A percentile compares a stretch with the other conserved stretches of the same genome.
phyloP scores from a whole-genome alignment of 495 filamentous ascomycete genomes.

The Penicillium daleae region DNA sequence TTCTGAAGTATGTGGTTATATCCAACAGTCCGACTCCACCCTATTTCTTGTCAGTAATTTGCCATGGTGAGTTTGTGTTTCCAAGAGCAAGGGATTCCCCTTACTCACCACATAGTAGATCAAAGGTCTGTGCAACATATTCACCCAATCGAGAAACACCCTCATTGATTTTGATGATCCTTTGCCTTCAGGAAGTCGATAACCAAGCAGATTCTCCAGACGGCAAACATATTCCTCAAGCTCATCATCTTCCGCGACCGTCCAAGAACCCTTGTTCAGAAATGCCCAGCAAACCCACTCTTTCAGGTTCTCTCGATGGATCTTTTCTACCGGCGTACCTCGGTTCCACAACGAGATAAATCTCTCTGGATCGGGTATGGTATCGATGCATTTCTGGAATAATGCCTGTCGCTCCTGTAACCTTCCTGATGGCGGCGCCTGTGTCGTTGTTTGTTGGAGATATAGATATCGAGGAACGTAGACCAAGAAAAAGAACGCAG shows the following conservation, averaged over 20 bases:
- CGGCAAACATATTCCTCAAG: not conserved
- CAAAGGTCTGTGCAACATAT: not conserved
- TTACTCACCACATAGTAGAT: not conserved
- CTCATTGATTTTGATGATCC: not conserved
- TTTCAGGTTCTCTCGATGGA: not conserved
- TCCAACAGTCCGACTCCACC: not conserved
- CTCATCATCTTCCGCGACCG: not conserved
- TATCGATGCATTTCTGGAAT: not conserved
- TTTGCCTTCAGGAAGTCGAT: not conserved
- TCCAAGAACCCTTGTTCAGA: not conserved
- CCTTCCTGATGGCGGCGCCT: not conserved
- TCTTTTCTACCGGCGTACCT: not conserved
- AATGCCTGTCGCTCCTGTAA: not conserved
- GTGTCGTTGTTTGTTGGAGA: not conserved
- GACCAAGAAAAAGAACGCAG: not conserved
- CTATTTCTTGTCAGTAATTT: not conserved
- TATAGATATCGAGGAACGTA: not conserved
- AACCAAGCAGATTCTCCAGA: not conserved
- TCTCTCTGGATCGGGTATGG: not conserved
- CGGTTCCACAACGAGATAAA: not conserved
- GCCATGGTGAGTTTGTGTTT: too few relatives aligned
- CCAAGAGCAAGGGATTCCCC: not conserved
- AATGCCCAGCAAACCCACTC: not conserved
- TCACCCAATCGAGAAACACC: not conserved
- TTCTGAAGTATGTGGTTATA: not conserved